Evolutionary conservation across 192 early-diverging fungal species (phyloP).

Genomic region (Dissophora ornata): DNA sequence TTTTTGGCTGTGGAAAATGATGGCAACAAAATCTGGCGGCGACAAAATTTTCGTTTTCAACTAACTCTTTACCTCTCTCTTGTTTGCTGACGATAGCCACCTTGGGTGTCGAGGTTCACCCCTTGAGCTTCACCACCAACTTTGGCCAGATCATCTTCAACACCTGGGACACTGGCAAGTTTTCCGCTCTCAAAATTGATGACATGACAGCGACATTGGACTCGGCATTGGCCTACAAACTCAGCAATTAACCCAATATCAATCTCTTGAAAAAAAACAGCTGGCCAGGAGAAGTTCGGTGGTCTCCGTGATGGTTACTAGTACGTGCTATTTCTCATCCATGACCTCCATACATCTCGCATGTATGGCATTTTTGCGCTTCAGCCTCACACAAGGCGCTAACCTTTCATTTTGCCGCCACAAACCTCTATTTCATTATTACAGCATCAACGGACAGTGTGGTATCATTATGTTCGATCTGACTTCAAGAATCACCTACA

Average conservation of each 20-base stretch:
- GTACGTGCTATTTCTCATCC: conserved; percentile 58
- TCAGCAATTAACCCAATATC: neutral
- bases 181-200: no score
- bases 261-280: conserved; percentile 31
- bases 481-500: conserved; percentile 99
- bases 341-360: no score
- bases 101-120: conserved; percentile 99
- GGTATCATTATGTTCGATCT: conserved; percentile 99
- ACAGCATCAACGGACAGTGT: conserved; percentile 96
- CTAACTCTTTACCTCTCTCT: neutral
- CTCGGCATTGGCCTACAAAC: no score
- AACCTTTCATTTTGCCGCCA: neutral
- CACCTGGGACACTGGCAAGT: conserved; percentile 94
- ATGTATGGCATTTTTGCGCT: no score
- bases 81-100: conserved; percentile 74
- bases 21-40: no score
- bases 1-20: no score
- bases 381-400: no score
- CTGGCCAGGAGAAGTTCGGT: conserved; percentile 99
- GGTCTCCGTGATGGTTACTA: conserved; percentile 99
- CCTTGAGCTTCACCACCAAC: conserved; percentile 97
- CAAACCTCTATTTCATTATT: neutral
- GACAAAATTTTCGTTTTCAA: neutral
- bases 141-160: conserved; percentile 97
- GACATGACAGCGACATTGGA: no score